phyloP scores from a whole-genome alignment of 2,329 filamentous ascomycete species.

The Monilinia fructigena region DNA sequence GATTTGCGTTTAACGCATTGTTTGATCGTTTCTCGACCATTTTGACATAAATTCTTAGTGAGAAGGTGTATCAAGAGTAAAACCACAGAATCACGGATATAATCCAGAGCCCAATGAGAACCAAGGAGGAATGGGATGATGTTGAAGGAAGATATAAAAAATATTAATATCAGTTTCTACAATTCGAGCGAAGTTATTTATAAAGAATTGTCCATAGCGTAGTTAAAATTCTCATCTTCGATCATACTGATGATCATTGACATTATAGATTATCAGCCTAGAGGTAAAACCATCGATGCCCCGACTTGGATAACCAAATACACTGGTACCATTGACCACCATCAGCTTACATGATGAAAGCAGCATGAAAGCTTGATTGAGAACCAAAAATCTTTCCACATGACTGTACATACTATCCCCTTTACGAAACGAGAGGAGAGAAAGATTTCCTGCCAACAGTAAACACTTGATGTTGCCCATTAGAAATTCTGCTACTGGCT shows the following conservation, averaged over 20 bases:
- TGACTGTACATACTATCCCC: no score
- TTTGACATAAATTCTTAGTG: not conserved
- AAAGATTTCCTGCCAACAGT: not conserved
- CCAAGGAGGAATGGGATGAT: fast-evolving
- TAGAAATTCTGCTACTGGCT: not conserved
- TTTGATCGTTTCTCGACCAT: conserved; percentile 26
- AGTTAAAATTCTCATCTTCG: not conserved
- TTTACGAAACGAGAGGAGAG: not conserved
- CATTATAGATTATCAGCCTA: not conserved
- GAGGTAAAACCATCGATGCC: not conserved
- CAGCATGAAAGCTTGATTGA: not conserved
- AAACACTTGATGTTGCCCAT: no score
- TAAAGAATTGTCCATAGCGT: not conserved
- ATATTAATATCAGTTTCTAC: not conserved
- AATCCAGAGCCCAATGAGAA: not conserved
- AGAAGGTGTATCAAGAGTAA: not conserved
- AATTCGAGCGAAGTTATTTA: not conserved
- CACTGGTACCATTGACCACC: no score
- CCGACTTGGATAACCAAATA: not conserved
- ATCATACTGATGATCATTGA: conserved; percentile 6
- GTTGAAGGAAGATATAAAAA: not conserved
- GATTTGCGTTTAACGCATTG: conserved; percentile 31
- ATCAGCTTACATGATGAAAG: not conserved
- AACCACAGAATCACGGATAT: not conserved
- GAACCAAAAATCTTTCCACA: not conserved